Conservation (phyloP, 2,329 filamentous ascomycete species). For the Blastomyces silverae region DNA sequence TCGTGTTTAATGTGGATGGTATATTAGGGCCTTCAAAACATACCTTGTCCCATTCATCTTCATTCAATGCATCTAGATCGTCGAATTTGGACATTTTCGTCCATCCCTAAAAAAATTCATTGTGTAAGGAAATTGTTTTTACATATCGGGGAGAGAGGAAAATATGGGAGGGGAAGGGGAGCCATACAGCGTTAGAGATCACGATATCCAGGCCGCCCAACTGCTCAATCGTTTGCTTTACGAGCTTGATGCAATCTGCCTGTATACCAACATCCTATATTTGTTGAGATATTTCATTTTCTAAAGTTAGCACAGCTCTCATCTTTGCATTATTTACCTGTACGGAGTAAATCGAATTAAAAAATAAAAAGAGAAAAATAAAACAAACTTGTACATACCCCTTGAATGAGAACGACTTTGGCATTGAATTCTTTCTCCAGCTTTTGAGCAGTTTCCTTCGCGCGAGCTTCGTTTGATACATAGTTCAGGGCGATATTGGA, state of each 20-base stretch:
- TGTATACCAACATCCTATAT: slow-evolving; percentile 55
- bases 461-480: slow-evolving; percentile 54
- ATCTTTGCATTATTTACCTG: background rate
- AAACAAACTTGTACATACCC: slow-evolving; percentile 40
- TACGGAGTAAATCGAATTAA: background rate
- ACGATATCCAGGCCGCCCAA: slow-evolving; percentile 69
- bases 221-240: slow-evolving; percentile 53
- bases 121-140: background rate
- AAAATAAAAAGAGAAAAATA: too few relatives aligned
- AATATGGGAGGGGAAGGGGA: background rate
- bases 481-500: slow-evolving; percentile 70
- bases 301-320: slow-evolving; percentile 15
- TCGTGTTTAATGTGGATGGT: slow-evolving; percentile 9
- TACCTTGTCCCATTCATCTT: slow-evolving; percentile 59
- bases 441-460: slow-evolving; percentile 52
- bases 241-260: slow-evolving; percentile 52
- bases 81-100: slow-evolving; percentile 53
- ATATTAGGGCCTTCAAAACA: slow-evolving; percentile 13
- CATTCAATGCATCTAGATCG: slow-evolving; percentile 52
- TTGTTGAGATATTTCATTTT: background rate
- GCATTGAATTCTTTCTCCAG: slow-evolving; percentile 48
- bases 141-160: slow-evolving; percentile 3
- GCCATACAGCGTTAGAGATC: slow-evolving; percentile 62
- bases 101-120: slow-evolving; percentile 46
- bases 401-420: slow-evolving; percentile 54